A percentile compares a stretch with the other conserved stretches of the same genome.
phyloP scores from a whole-genome alignment of 768 basidiomycete species.

The Podaxis sp. region DNA sequence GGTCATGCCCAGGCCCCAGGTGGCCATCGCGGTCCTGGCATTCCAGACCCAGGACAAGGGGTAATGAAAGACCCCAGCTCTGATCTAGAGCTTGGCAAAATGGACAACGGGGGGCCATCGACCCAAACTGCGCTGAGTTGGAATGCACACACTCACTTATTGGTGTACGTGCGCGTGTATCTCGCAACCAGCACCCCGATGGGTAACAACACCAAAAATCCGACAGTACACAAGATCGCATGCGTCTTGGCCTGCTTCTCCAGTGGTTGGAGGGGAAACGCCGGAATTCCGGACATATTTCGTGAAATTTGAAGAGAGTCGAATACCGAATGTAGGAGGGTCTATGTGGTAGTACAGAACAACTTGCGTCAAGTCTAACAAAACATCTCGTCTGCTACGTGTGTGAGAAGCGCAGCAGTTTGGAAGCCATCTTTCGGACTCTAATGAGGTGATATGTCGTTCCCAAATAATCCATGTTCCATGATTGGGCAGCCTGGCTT shows the following conservation, averaged over 20 bases:
- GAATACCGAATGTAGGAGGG: background rate
- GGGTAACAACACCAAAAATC: slow-evolving; percentile 59
- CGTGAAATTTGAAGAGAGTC: background rate
- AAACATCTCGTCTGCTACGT: background rate
- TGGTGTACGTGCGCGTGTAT: slow-evolving; percentile 51
- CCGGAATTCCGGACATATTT: slow-evolving; percentile 2
- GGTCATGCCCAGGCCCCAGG: no score
- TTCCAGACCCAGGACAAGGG: background rate
- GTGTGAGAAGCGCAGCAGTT: background rate
- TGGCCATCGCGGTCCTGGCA: background rate
- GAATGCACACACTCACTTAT: slow-evolving; percentile 32
- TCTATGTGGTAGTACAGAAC: background rate
- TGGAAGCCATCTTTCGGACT: background rate
- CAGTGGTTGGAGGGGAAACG: slow-evolving; percentile 17
- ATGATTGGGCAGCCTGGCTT: background rate
- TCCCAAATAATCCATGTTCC: background rate
- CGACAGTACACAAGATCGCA: slow-evolving; percentile 49
- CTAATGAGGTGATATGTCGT: background rate
- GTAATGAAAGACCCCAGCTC: background rate
- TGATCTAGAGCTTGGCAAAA: background rate
- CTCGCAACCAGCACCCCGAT: slow-evolving; percentile 56
- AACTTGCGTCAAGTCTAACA: background rate
- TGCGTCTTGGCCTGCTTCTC: slow-evolving; percentile 44
- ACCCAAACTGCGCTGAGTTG: background rate
- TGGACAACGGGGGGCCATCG: background rate